These are phyloP conservation scores for Ganoderma boninense DNA, from an alignment of 1,284 basidiomycete species.

Conservation along the genomic window DNA sequence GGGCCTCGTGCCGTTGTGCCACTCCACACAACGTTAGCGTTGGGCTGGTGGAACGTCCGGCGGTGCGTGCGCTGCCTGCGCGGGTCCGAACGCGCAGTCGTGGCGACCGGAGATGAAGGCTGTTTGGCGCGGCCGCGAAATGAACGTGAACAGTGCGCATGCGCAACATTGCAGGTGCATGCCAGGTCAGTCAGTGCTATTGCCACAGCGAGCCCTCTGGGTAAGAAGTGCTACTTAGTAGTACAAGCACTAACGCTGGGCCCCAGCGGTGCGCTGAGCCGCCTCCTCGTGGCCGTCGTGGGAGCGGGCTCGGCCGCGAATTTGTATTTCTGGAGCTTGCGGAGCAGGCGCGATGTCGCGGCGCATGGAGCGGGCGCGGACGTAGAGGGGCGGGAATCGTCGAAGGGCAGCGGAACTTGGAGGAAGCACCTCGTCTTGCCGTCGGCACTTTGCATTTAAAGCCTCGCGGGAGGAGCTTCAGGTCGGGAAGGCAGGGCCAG, in stretches of 20 bases:
- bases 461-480: conserved; percentile 11
- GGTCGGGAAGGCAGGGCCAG: conserved; percentile 1
- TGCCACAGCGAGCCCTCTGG: conserved; percentile 6
- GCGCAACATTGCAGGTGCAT: background rate
- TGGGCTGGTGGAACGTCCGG: no score
- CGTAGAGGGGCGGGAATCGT: conserved; percentile 2
- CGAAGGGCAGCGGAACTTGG: conserved; percentile 6
- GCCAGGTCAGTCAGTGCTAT: background rate
- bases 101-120: conserved; percentile 30
- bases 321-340: conserved; percentile 11
- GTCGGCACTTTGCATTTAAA: conserved; percentile 4
- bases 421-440: conserved; percentile 3
- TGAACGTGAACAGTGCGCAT: conserved; percentile 14
- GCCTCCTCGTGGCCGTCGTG: conserved; percentile 14
- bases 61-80: background rate
- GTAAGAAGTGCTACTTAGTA: no score
- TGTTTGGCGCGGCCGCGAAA: background rate
- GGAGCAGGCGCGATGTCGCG: conserved; percentile 12
- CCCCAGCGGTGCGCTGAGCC: conserved; percentile 1
- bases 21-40: background rate
- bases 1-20: conserved; percentile 2
- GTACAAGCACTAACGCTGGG: no score
- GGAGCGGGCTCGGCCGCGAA: background rate
- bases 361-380: background rate
- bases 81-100: conserved; percentile 27